Evolutionary conservation across 2,329 filamentous ascomycete genomes (phyloP), one percentile per base, ranked within the genome.

Genomic region (Colletotrichum sp.): DNA sequence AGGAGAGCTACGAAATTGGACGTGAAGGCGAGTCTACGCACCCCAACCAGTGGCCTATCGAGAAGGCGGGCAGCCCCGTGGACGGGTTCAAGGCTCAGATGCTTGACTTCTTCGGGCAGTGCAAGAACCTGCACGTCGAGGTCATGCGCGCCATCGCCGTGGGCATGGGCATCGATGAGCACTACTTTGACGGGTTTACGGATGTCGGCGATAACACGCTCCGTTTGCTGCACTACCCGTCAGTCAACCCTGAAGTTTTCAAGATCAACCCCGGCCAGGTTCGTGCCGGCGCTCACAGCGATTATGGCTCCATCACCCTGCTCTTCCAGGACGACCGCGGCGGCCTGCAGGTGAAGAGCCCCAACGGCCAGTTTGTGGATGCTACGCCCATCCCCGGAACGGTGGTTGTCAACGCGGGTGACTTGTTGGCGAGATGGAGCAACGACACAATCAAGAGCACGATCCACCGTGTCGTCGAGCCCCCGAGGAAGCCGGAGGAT

Each of bases 381-480:
- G 96, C 95, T 2, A 95, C 91, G 8, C 96, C 96, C 0, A 96
- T 98, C 75, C 88, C 92, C 43, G 93, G 92, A 70, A 96, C 95
- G 0, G 93, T 97, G 55, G 95, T 98, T 13, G 91, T 98, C 78
- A 98, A 98, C 81, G 96, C 96, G 0, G 96, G 96, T 2, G 96
- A 98, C 82, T 83, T 98, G 79, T 87, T 98, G 66, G 93, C 95
- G 2, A 89, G 96, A 68, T 98, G 96, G 96, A 95, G 94, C 78
- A 98, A 98, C 81, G 95, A 97, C 81, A 94, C 91, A 6, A 98
- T 98, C 85, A 96, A 94, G 86, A 96, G 94, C 82, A 98, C 96
- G 6, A 91, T 96, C 76, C 96, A 98, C 84, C 92, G 96, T 13
- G 96, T 98, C 1, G 94, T 98, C 7, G 94, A 98, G 85, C 96